Conservation (phyloP, 805 yeast species). For the Candida ascalaphidarum region DNA sequence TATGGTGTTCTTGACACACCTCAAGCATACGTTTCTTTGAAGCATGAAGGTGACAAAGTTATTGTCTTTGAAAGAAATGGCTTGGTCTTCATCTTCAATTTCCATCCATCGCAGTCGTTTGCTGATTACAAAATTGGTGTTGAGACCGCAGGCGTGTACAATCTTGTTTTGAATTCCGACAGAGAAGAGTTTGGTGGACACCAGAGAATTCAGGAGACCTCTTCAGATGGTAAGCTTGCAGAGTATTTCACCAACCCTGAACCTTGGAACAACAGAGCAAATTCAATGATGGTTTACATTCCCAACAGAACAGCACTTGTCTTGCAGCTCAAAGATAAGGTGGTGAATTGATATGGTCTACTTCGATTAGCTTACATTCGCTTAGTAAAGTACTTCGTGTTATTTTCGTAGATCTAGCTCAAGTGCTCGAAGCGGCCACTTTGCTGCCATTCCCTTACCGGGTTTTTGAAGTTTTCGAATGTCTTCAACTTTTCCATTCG, state of each 20-base stretch:
- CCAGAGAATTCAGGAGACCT: slow-evolving; percentile 43
- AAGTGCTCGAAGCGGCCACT: slow-evolving; percentile 18
- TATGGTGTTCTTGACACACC: slow-evolving; percentile 63
- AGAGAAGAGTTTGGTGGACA: slow-evolving; percentile 73
- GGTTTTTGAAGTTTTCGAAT: slow-evolving; percentile 28
- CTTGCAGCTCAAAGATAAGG: slow-evolving; percentile 23
- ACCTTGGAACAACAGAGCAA: slow-evolving; percentile 71
- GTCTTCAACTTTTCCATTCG: slow-evolving; percentile 28
- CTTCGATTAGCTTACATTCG: no score
- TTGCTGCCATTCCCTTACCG: slow-evolving; percentile 28
- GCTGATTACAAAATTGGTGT: slow-evolving; percentile 90
- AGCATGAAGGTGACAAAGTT: slow-evolving; percentile 84
- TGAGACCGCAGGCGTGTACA: slow-evolving; percentile 68
- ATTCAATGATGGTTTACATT: slow-evolving; percentile 69
- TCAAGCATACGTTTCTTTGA: slow-evolving; percentile 79
- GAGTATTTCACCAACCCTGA: slow-evolving; percentile 65
- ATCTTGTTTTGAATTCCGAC: slow-evolving; percentile 70
- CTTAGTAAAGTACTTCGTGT: no score
- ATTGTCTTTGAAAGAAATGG: slow-evolving; percentile 85
- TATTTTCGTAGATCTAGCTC: no score
- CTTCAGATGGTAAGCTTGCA: slow-evolving; percentile 30
- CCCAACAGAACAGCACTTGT: slow-evolving; percentile 60
- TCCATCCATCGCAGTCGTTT: slow-evolving; percentile 78
- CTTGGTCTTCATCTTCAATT: slow-evolving; percentile 77
- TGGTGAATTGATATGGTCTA: slow-evolving; percentile 3